Base-by-base conservation (phyloP, 2,329 filamentous ascomycete genomes). In the Trichophyton verrucosum region DNA sequence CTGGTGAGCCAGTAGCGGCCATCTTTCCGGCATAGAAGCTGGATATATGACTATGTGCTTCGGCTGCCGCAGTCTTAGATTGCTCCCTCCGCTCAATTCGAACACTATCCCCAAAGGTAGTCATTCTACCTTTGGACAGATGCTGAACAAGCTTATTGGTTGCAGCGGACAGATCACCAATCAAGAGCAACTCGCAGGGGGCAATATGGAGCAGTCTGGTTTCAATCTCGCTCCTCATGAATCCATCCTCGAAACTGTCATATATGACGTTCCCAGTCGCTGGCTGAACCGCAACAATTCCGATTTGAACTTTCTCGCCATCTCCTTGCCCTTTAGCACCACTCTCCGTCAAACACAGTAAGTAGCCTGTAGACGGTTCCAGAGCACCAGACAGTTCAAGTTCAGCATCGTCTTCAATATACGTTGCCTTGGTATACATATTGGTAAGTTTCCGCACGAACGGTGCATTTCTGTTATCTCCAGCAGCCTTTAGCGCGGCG, bases 361-460 rank as follows among this genome's bases (percentile, higher is more conserved):
- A 78, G 70, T 96, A 96, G n/a, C 94, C 94, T 1, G 85, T 88
- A 24, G 84, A 80, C 3, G 83, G 80, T 2, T 68, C 66, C 20
- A 80, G 78, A n/a, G 81, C 84, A 0, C 82, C 78, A 64, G 76
- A 66, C 68, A 78, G 68, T 59, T 88, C 87, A 3, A 96, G 74
- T 64, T 94, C 92, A 8, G 89, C 82, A 71, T 99, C 94, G 69
- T 97, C 94, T 46, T 46, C 42, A 61, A 99, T 87, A 68, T 97
- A 99, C 1, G 94, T 99, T 49, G 91, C 94, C 73, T 97, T 99
- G 7, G 94, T 99, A 75, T 99, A 99, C 5, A 99, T 80, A 69
- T 95, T 96, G 15, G 94, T 97, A 68, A 99, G 84, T 68, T 95
- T 94, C 40, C 94, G 85, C 42, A 90, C 83, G 68, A 99, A 99